phyloP scores from a whole-genome alignment of 2,329 filamentous ascomycete genomes.

The Samsoniella hepiali region DNA sequence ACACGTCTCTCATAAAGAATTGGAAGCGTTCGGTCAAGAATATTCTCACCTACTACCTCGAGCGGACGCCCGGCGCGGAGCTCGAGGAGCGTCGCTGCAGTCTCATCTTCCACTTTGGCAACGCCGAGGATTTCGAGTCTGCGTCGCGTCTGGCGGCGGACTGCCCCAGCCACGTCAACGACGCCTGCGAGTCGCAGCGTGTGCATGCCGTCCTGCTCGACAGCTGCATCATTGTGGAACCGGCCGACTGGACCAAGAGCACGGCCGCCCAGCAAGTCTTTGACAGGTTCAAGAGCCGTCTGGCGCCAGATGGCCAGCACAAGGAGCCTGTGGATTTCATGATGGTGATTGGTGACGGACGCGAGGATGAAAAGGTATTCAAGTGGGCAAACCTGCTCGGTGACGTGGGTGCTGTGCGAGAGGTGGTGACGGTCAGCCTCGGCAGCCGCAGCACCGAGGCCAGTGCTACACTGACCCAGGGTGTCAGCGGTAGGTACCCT shows the following conservation, averaged over 20 bases:
- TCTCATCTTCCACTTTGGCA: conserved; percentile 85
- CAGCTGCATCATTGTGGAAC: conserved; percentile 78
- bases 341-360: conserved; percentile 83
- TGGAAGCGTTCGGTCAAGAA: conserved; percentile 84
- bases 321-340: conserved; percentile 70
- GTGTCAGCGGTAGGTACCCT: conserved; percentile 72
- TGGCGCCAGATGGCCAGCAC: conserved; percentile 30
- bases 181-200: conserved; percentile 77
- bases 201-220: conserved; percentile 82
- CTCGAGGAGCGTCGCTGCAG: conserved; percentile 92
- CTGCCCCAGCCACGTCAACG: conserved; percentile 92
- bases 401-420: conserved; percentile 54
- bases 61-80: conserved; percentile 82
- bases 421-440: conserved; percentile 82
- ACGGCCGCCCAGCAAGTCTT: conserved; percentile 76
- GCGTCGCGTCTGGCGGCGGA: conserved; percentile 81
- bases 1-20: conserved; percentile 62
- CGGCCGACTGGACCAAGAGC: conserved; percentile 81
- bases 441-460: conserved; percentile 88
- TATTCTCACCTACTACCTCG: conserved; percentile 85
- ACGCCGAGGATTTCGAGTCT: conserved; percentile 70
- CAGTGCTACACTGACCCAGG: conserved; percentile 79
- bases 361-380: conserved; percentile 92
- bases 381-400: conserved; percentile 83
- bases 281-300: conserved; percentile 48